Base-by-base conservation (phyloP, 805 yeast genomes). In the Komagataella ulmi region DNA sequence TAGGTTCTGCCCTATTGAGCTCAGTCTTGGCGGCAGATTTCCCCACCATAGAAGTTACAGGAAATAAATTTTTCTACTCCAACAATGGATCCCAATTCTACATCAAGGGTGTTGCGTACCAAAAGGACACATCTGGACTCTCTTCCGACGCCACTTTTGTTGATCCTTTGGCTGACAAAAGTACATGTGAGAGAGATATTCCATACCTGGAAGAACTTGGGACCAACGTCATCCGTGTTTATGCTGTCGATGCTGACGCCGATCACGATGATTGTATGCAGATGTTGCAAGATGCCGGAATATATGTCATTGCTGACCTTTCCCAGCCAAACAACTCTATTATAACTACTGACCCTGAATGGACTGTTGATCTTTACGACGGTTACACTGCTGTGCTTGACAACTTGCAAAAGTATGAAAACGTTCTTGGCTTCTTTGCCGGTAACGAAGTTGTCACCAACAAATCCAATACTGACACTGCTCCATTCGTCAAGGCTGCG, bases 381-480 rank as follows among this genome's bases (percentile, higher is more conserved):
- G 79, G 90, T 72, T 85, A 85, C 71, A 80, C 83, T 51, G 60
- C 73, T 5, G 87, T 85, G 50, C 80, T 85, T 58, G 91, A 85
- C 64, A 65, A 68, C 60, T 80, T 85, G 74, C 77, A 77, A 54
- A 73, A 76, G 63, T 85, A 84, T 67, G 75, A 86, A 61, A 85
- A 85, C 65, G 74, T 83, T 50, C 71, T 85, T 58, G 93, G 93
- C 60, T 85, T 85, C 75, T 85, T 85, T 65, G 91, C 91, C 49
- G 91, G 91, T 75, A 85, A 85, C 64, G 91, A 85, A 74, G 91
- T 85, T 56, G 76, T 88, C 61, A 84, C 85, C 68, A 74, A 78
- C 59, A 65, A 64, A 36, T 63, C 77, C 58, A 84, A 82, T 70
- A 81, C 90, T 53, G 82, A 74, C 56, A 83, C 91, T 53, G 85